Base-by-base conservation (phyloP, 2,329 filamentous ascomycete species). In the Trichoderma semiorbis region DNA sequence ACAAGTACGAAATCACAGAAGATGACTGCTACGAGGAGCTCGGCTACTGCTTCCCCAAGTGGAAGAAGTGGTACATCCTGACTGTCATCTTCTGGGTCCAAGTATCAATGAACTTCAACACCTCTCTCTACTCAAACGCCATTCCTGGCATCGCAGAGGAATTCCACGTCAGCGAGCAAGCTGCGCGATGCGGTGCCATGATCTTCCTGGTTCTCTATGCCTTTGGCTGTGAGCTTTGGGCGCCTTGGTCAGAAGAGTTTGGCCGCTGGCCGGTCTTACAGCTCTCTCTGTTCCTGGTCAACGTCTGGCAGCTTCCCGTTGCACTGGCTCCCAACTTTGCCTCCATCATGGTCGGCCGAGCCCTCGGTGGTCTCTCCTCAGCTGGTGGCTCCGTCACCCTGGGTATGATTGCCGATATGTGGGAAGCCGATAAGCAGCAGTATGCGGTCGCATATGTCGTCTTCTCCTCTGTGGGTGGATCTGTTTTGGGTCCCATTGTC, bases 161-260 rank as follows among this genome's bases (percentile, higher is more conserved):
- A 73, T 96, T 93, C 75, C 75, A 82, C 61, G 90, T 95, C 73
- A 91, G 89, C 73, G 83, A 83, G 32, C 91, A 93, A 79, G 89
- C 87, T 5, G 92, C 91, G 5, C 88, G 92, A 69, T 87, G 89
- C 71, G 93, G 93, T 78, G 92, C 92, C 72, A 91, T 92, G 82
- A 88, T 94, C 74, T 96, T 95, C 82, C 82, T 97, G 50, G 86
- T 96, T 65, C 81, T 90, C 2, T 96, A 97, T 79, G 93, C 93
- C 47, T 95, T 96, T 78, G 93, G 93, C 43, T 96, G 93, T 79
- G 93, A 96, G 80, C 86, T 95, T 0, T 96, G 93, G 93, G 93
- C 93, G 0, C 93, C 93, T 0, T 96, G 93, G 92, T 92, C 89
- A 60, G 93, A 97, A 79, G 93, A 96, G 77, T 85, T 95, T 64